Evolutionary conservation across 495 filamentous ascomycete genomes (phyloP).

Genomic region (Penicillium flavigenum): DNA sequence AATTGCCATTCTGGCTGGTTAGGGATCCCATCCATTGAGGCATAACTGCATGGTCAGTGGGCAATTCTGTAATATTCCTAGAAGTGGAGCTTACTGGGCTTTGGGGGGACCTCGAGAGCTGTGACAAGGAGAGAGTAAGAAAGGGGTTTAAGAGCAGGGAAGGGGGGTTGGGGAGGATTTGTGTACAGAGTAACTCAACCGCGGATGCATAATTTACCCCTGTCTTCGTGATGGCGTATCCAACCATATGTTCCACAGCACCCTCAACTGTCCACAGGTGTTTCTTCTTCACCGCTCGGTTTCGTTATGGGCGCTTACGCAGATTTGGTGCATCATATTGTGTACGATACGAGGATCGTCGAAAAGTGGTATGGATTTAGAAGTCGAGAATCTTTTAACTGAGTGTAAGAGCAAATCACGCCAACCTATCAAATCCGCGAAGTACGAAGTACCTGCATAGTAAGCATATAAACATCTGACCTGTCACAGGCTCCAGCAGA

Average conservation of each 20-base stretch:
- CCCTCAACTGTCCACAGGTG: no score
- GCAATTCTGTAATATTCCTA: not conserved
- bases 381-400: not conserved
- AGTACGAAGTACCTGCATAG: no score
- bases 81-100: not conserved
- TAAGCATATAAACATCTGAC: no score
- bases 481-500: no score
- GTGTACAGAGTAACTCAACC: no score
- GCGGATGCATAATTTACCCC: not conserved
- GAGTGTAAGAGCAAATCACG: not conserved
- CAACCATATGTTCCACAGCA: not conserved
- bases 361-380: not conserved
- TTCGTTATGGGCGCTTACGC: not conserved
- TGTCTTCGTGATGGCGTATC: not conserved
- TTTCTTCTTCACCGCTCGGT: not conserved
- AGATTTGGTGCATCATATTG: not conserved
- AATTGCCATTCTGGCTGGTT: conserved; percentile 2
- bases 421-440: no score
- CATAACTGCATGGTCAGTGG: conserved; percentile 5
- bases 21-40: conserved; percentile 11
- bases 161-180: not conserved
- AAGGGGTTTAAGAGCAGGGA: not conserved
- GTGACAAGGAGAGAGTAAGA: not conserved
- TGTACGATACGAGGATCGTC: not conserved
- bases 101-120: not conserved